Base-by-base conservation (phyloP, 2,329 filamentous ascomycete species). In the Epichloe sibirici region DNA sequence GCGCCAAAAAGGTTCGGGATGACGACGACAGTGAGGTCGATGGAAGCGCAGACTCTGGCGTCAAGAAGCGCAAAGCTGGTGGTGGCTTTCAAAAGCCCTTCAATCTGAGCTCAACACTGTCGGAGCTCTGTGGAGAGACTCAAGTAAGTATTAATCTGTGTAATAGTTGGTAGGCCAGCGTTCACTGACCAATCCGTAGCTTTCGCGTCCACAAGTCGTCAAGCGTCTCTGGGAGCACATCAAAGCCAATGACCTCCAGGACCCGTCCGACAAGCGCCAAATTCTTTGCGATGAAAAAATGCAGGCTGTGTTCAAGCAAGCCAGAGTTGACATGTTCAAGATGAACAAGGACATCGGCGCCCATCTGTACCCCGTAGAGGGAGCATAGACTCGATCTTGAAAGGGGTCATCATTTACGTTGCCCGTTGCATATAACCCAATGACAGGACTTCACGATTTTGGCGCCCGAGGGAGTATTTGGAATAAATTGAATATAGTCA, bases 181-280 rank as follows among this genome's bases (percentile, higher is more conserved):
- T 45, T 37, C 9, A 52, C 38, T 13, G 12, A 39, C 17, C 38
- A 38, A 23, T 34, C n/a, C 15, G 37, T 63, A 95, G 83, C 79
- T 98, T 23, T 95, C 93, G 15, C 86, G 93, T 42, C 91, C 93
- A 0, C 90, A 97, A 67, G 91, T 91, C 0, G 93, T 98, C 61
- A 97, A 97, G 74, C 87, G 87, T 66, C 83, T 98, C 51, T 98
- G 93, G 93, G 84, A 86, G 56, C 90, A 98, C 64, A 95, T 98
- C 71, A 95, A 94, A 63, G 81, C 76, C 55, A 83, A 90, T 59
- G 79, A 90, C 42, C 81, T 98, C 5, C 93, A 98, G 69, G 90
- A 97, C 60, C 91, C 90, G 0, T 81, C 69, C 57, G 91, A 98
- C 72, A 91, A 90, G 68, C 86, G 93, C 23, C 89, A 95, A 60